These are phyloP conservation scores for Colletotrichum plurivorum DNA, from an alignment of 2,329 filamentous ascomycete genomes.

Conservation along the genomic window DNA sequence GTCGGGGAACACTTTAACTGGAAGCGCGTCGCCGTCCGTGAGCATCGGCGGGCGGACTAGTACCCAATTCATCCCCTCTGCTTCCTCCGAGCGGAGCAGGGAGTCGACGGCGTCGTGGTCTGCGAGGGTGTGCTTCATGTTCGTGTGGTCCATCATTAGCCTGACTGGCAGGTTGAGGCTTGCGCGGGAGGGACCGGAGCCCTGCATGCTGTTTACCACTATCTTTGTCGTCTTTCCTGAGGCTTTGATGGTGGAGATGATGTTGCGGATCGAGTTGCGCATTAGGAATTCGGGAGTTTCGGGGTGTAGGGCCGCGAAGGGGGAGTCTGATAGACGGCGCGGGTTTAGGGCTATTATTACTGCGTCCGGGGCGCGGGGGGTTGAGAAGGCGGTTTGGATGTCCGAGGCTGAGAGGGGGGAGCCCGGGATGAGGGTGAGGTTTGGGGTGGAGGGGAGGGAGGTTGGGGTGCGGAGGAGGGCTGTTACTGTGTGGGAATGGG, in stretches of 20 bases:
- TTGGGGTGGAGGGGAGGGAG: conserved; percentile 46
- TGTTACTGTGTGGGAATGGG: conserved; percentile 57
- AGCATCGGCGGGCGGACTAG: conserved; percentile 61
- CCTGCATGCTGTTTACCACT: conserved; percentile 65
- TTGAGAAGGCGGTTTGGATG: conserved; percentile 53
- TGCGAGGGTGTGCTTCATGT: conserved; percentile 60
- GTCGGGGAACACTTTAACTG: conserved; percentile 57
- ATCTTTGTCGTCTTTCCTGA: conserved; percentile 53
- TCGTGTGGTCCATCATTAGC: conserved; percentile 60
- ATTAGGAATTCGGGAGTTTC: conserved; percentile 60
- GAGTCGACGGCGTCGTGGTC: conserved; percentile 64
- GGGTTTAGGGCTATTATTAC: conserved; percentile 66
- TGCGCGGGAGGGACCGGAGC: conserved; percentile 60
- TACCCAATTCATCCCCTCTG: conserved; percentile 54
- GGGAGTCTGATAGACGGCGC: conserved; percentile 59
- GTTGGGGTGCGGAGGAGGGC: conserved; percentile 59
- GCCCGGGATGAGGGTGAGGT: conserved; percentile 57
- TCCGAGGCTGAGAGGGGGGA: conserved; percentile 52
- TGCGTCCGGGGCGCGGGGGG: conserved; percentile 47
- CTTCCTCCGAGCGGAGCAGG: conserved; percentile 50
- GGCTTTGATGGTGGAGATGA: conserved; percentile 54
- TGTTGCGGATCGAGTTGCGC: conserved; percentile 56
- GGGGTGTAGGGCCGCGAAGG: conserved; percentile 57
- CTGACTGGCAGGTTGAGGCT: conserved; percentile 59
- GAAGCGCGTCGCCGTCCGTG: conserved; percentile 52